Conservation (phyloP, 371 early-diverging fungal species). For the Smittium mucronatum region DNA sequence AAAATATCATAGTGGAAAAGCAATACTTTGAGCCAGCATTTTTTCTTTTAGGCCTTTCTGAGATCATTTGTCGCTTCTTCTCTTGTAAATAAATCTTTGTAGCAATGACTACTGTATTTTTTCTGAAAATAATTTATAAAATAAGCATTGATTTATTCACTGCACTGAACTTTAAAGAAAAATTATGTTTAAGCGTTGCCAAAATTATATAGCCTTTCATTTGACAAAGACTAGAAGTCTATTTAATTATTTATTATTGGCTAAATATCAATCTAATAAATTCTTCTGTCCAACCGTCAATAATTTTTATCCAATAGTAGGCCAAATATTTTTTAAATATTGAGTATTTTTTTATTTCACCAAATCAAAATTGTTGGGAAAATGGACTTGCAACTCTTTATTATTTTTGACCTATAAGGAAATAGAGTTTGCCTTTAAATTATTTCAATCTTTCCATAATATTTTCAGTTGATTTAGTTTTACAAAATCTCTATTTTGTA, state of each 20-base stretch:
- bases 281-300: too few relatives aligned
- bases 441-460: too few relatives aligned
- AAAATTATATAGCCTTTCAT: neutral
- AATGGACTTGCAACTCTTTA: too few relatives aligned
- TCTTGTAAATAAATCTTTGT: neutral
- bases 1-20: conserved; percentile 2
- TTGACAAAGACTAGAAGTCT: neutral
- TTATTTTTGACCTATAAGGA: too few relatives aligned
- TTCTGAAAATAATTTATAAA: neutral
- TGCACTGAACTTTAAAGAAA: neutral
- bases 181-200: neutral
- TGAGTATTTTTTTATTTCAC: too few relatives aligned
- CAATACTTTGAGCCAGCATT: neutral
- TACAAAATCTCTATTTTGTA: too few relatives aligned
- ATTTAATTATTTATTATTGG: neutral
- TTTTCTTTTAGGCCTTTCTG: conserved; percentile 9
- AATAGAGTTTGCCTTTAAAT: too few relatives aligned
- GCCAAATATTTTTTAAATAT: too few relatives aligned
- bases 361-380: too few relatives aligned
- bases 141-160: neutral
- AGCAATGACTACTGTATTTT: neutral
- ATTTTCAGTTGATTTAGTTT: too few relatives aligned
- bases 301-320: too few relatives aligned
- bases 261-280: neutral
- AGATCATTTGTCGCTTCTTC: too few relatives aligned